Base-by-base conservation (phyloP, 257 asterid species). In the Solanum virginianum region DNA sequence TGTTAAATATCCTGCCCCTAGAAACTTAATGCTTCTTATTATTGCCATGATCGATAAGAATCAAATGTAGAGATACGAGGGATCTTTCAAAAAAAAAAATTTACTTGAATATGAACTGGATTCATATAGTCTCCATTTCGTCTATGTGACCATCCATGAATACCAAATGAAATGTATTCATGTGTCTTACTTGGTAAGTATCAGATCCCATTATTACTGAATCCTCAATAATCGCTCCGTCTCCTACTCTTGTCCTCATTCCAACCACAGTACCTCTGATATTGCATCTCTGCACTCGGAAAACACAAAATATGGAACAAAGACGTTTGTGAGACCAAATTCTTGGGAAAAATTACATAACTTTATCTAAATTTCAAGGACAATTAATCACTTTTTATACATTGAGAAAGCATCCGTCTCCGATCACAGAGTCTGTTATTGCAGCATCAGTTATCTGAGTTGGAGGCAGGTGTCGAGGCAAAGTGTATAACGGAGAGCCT, bases 381-480 rank as follows among this genome's bases (percentile, higher is more conserved):
- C 15, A 51, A 51, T 8, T 77, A 24, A 77, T 77, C 66, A 18
- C 62, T 74, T 86, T 32, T 85, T 91, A 87, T 94, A 95, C 98
- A 59, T 88, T 88, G 75, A 95, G 96, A 88, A 92, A 85, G 88
- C 98, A 95, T 9, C 98, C 98, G 29, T 92, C 96, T 83, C 97
- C 98, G 5, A 95, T 90, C 84, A 92, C 87, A 49, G 96, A 95
- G 68, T 94, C 95, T 17, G 91, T 88, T 80, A 95, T 93, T 60
- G 87, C 90, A n/a, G 98, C 98, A 87, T 93, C 93, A 0, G 92
- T 75, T 80, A 94, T 89, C 54, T 89, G 93, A 82, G 95, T 94
- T n/a, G 98, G 98, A 92, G 98, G 98, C 80, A 91, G 90, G 89
- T 88, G 93, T 10, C 98, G 95, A 15, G 98, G 98, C 88, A 94